Conservation (phyloP, 2,329 filamentous ascomycete genomes). For the Curvularia spicifera region DNA sequence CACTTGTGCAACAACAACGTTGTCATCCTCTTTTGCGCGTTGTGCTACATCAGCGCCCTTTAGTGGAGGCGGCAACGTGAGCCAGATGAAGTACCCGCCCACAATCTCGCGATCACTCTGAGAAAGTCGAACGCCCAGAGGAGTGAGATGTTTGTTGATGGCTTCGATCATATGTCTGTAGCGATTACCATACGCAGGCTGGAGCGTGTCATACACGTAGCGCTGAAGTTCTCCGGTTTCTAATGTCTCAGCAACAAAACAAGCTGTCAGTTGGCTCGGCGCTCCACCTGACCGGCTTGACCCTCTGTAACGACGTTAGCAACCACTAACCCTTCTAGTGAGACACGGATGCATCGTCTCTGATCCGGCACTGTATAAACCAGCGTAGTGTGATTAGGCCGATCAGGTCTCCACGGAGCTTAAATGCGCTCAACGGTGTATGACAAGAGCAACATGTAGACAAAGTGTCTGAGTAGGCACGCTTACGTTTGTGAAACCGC, state of each 20-base stretch:
- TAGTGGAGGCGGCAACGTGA: conserved; percentile 65
- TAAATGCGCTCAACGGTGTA: conserved; percentile 1
- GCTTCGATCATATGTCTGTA: conserved; percentile 64
- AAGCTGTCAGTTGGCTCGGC: conserved; percentile 65
- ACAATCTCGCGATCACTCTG: conserved; percentile 59
- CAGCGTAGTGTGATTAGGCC: background rate
- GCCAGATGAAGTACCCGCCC: conserved; percentile 88
- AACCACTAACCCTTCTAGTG: conserved; percentile 13
- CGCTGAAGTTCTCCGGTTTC: conserved; percentile 58
- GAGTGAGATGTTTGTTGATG: conserved; percentile 65
- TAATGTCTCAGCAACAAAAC: conserved; percentile 63
- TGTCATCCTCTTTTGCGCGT: conserved; percentile 66
- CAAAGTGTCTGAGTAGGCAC: background rate
- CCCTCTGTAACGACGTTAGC: conserved; percentile 54
- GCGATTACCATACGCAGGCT: conserved; percentile 62
- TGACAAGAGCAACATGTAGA: background rate
- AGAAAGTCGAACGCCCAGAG: conserved; percentile 64
- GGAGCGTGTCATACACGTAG: conserved; percentile 61
- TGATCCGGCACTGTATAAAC: background rate
- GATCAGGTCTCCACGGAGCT: background rate
- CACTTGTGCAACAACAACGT: conserved; percentile 67
- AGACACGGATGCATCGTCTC: conserved; percentile 13
- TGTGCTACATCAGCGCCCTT: conserved; percentile 63
- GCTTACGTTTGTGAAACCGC: conserved; percentile 66
- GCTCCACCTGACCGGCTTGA: conserved; percentile 65